A percentile compares a stretch with the other conserved stretches of the same genome.
phyloP scores from a whole-genome alignment of 768 basidiomycete genomes.

The Saitozyma podzolica region DNA sequence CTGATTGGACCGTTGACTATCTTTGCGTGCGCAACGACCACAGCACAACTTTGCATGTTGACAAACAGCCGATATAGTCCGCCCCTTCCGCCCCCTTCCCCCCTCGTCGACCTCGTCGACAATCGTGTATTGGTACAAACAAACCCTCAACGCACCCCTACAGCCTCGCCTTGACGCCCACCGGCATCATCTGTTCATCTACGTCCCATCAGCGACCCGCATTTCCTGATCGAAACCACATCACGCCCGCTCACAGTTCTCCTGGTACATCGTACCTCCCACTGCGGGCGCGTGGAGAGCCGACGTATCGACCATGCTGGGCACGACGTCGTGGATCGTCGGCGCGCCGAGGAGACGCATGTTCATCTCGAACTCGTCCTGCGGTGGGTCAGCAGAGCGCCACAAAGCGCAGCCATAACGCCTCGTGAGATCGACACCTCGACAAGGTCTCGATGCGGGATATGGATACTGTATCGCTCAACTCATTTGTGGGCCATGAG shows the following conservation, averaged over 20 bases:
- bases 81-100: background rate
- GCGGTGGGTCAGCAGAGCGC: constrained; percentile 3
- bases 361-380: constrained; percentile 99
- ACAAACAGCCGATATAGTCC: background rate
- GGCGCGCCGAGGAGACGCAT: constrained; percentile 86
- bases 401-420: no score
- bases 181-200: constrained; percentile 31
- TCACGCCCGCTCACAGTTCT: constrained; percentile 67
- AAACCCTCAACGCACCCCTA: background rate
- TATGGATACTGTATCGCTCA: background rate
- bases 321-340: constrained; percentile 73
- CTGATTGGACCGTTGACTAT: background rate
- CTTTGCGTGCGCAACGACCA: background rate
- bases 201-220: constrained; percentile 1
- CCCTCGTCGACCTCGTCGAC: no score
- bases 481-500: no score
- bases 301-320: constrained; percentile 84
- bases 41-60: background rate
- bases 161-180: constrained; percentile 22
- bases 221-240: background rate
- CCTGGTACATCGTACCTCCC: constrained; percentile 70
- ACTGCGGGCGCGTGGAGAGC: constrained; percentile 64
- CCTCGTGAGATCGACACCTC: background rate
- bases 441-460: background rate
- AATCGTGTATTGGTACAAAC: no score